These are phyloP conservation scores for Aspergillus luchuensis DNA, from an alignment of 2,329 filamentous ascomycete genomes.

Conservation along the genomic window DNA sequence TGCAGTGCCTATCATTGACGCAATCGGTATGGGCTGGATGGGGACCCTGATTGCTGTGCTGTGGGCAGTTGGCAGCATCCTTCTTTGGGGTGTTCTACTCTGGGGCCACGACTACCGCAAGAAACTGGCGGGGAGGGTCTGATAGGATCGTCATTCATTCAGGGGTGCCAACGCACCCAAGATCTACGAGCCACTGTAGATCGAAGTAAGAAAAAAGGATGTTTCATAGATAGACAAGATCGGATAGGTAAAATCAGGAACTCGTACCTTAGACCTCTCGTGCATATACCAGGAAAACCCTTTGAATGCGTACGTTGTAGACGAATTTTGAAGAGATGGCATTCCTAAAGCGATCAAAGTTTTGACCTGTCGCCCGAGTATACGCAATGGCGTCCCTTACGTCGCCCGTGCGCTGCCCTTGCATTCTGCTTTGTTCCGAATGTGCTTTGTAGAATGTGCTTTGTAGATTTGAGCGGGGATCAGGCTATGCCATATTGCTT, in stretches of 20 bases:
- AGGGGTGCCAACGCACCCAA: not conserved
- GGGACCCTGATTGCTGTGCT: constrained; percentile 7
- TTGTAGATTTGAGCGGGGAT: too few relatives aligned
- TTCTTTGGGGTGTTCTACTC: not conserved
- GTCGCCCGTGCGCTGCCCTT: too few relatives aligned
- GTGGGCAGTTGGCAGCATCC: not conserved
- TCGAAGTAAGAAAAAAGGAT: not conserved
- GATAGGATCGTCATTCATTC: not conserved
- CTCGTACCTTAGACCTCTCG: not conserved
- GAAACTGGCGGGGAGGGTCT: not conserved
- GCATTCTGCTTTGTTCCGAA: too few relatives aligned
- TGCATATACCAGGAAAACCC: not conserved
- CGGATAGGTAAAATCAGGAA: not conserved
- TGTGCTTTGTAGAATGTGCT: too few relatives aligned
- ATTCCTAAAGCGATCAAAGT: too few relatives aligned
- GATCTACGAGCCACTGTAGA: not conserved
- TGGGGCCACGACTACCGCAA: not conserved
- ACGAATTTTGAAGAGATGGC: too few relatives aligned
- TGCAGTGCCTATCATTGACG: constrained; percentile 22
- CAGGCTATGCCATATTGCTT: too few relatives aligned
- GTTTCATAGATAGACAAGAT: not conserved
- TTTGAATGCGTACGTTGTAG: too few relatives aligned
- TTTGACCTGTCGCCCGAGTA: too few relatives aligned
- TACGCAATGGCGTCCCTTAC: too few relatives aligned
- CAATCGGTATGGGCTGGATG: constrained; percentile 27